Evolutionary conservation across 768 basidiomycete genomes (phyloP).

Genomic region (Melanogaster broomeanus): DNA sequence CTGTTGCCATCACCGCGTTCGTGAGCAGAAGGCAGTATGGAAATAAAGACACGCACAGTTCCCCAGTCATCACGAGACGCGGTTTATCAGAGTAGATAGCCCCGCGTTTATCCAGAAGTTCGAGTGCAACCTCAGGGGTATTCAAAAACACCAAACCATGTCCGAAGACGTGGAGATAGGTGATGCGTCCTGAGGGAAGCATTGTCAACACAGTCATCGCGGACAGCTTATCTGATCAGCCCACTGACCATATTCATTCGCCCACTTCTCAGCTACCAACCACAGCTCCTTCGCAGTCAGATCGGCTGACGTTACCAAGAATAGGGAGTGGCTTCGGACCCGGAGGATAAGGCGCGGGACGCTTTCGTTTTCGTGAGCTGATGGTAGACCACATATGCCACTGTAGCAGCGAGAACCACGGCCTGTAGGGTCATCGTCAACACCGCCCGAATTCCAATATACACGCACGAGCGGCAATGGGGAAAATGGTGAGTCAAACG

Average conservation of each 20-base stretch:
- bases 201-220: no score
- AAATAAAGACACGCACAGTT: conserved; percentile 50
- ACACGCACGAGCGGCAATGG: no score
- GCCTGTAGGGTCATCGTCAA: conserved; percentile 10
- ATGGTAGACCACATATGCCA: conserved; percentile 20
- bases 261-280: conserved; percentile 63
- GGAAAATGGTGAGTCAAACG: neutral
- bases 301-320: conserved; percentile 64
- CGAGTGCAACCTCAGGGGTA: conserved; percentile 55
- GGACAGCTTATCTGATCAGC: neutral
- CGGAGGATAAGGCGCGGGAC: conserved; percentile 54
- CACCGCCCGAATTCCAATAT: no score
- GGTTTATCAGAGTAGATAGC: conserved; percentile 78
- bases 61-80: conserved; percentile 65
- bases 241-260: conserved; percentile 58
- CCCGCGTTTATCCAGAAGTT: conserved; percentile 71
- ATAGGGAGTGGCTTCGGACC: conserved; percentile 68
- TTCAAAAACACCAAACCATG: conserved; percentile 71
- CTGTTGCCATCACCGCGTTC: conserved; percentile 21
- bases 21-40: no score
- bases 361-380: conserved; percentile 10
- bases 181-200: conserved; percentile 48
- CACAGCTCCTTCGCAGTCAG: conserved; percentile 64
- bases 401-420: conserved; percentile 18
- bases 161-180: conserved; percentile 65